phyloP scores from a whole-genome alignment of 2,329 filamentous ascomycete species.

The Fusarium mangiferae region DNA sequence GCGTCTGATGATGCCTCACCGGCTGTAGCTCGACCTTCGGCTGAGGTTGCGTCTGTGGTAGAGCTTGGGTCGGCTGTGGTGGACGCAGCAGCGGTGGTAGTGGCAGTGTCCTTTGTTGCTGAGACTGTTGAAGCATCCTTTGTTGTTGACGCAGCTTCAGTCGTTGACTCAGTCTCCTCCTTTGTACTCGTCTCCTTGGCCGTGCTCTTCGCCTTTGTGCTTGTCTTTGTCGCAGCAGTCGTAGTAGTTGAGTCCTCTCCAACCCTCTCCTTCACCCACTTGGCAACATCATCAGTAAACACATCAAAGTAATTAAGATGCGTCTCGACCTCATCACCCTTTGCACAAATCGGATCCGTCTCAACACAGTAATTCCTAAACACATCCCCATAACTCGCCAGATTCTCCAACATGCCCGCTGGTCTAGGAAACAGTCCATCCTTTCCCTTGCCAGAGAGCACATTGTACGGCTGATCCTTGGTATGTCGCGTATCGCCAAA shows the following conservation, averaged over 20 bases:
- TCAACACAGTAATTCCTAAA: conserved; percentile 7
- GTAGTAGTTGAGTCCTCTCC: not conserved
- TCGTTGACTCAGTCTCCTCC: not conserved
- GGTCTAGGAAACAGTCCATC: conserved; percentile 14
- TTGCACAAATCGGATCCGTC: conserved; percentile 14
- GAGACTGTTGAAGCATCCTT: not conserved
- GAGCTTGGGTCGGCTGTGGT: not conserved
- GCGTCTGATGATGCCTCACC: conserved; percentile 2
- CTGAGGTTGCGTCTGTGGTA: not conserved
- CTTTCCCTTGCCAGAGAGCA: not conserved
- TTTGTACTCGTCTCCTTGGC: not conserved
- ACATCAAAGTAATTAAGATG: conserved; percentile 21
- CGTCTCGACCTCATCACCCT: not conserved
- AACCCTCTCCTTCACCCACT: conserved; percentile 8
- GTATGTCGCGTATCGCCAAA: conserved; percentile 21
- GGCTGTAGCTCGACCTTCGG: not conserved
- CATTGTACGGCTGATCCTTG: conserved; percentile 7
- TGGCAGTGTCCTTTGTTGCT: not conserved
- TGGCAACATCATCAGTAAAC: conserved; percentile 2
- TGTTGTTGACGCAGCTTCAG: not conserved
- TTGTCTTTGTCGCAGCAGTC: not conserved
- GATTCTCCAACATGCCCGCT: conserved; percentile 3
- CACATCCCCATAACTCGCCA: conserved; percentile 8
- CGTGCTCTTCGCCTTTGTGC: not conserved
- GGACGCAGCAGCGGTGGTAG: not conserved